These are phyloP conservation scores for Trypanosoma congolense DNA, from an alignment of 208 protist species.

Conservation along the genomic window DNA sequence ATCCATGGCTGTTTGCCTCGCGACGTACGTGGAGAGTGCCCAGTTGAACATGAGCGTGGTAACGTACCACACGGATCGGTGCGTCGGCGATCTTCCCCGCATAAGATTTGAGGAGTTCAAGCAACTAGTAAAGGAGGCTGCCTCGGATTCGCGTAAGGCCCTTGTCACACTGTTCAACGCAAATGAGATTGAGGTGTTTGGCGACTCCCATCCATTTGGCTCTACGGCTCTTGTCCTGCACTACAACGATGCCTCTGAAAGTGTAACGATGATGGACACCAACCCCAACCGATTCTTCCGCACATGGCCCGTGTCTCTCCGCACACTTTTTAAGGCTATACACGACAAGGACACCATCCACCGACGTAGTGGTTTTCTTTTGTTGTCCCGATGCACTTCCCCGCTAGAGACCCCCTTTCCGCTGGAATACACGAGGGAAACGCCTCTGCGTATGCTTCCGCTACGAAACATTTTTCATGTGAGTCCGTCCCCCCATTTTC, in stretches of 20 bases:
- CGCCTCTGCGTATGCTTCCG: conserved; percentile 56
- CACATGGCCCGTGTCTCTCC: conserved; percentile 63
- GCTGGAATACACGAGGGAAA: conserved; percentile 36
- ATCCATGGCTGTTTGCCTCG: conserved; percentile 63
- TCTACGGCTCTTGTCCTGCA: conserved; percentile 58
- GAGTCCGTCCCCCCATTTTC: conserved; percentile 80
- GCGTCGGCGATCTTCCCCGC: conserved; percentile 23
- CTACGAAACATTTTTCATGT: conserved; percentile 85
- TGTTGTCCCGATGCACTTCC: conserved; percentile 25
- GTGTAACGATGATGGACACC: conserved; percentile 55
- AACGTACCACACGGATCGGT: conserved; percentile 53
- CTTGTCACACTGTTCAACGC: conserved; percentile 64
- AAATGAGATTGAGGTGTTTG: conserved; percentile 53
- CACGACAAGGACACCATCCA: conserved; percentile 49
- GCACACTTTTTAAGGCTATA: conserved; percentile 49
- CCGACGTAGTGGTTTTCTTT: conserved; percentile 56
- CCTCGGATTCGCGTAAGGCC: conserved; percentile 23
- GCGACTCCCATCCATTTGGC: conserved; percentile 64
- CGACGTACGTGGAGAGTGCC: conserved; percentile 46
- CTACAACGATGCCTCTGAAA: conserved; percentile 46
- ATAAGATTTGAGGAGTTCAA: conserved; percentile 44
- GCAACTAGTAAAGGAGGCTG: conserved; percentile 33
- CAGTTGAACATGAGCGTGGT: conserved; percentile 31
- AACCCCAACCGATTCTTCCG: conserved; percentile 79
- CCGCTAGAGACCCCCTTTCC: conserved; percentile 26